Conservation (phyloP, 169 alveolate genomes). For the Plasmodium vivax region DNA sequence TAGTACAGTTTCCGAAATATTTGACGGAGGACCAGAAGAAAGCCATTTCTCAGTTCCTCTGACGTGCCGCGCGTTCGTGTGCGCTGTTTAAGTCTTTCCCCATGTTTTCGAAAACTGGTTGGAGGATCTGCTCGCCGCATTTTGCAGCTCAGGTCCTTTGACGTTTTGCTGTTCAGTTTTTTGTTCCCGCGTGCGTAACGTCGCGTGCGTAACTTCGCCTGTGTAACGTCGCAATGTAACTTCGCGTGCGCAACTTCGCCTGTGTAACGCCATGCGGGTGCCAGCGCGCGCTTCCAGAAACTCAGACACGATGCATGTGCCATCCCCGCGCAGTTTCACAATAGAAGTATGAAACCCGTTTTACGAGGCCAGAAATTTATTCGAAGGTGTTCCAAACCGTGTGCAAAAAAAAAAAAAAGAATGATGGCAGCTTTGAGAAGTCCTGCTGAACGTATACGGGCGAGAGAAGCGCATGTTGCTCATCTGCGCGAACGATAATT, state of each 20-base stretch:
- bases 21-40: constrained; percentile 80
- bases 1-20: constrained; percentile 82
- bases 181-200: not conserved
- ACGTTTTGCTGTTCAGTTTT: not conserved
- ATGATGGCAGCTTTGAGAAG: not conserved
- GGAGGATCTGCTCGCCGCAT: not conserved
- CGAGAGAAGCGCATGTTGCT: not conserved
- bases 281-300: not conserved
- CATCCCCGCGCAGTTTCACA: not conserved
- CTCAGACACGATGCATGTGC: not conserved
- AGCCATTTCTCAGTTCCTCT: constrained; percentile 79
- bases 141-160: not conserved
- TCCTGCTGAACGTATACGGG: not conserved
- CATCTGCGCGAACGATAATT: not conserved
- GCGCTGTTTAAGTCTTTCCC: not conserved
- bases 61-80: not conserved
- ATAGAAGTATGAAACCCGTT: not conserved
- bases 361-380: not conserved
- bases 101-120: not conserved
- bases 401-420: not conserved
- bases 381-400: not conserved
- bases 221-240: not conserved
- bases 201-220: not conserved
- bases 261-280: not conserved
- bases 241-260: not conserved